Conservation (phyloP, 306 rosid species). For the Comarum palustre region DNA sequence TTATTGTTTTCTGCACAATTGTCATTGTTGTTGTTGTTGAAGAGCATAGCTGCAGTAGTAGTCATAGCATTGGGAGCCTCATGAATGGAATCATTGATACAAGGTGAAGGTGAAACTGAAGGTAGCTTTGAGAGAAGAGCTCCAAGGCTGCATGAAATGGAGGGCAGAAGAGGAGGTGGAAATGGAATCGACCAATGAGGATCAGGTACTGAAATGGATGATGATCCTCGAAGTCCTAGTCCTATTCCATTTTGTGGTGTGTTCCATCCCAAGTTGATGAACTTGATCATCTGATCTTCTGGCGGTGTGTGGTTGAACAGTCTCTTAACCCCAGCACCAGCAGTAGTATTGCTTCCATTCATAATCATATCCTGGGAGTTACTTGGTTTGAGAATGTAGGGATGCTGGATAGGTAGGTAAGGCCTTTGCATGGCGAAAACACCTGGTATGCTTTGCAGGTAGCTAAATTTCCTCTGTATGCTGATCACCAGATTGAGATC, state of each 20-base stretch:
- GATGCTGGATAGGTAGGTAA: conserved; percentile 55
- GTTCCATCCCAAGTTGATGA: conserved; percentile 64
- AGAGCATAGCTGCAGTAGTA: conserved; percentile 7
- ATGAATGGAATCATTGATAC: conserved; percentile 8
- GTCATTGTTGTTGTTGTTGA: conserved; percentile 26
- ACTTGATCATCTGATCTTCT: conserved; percentile 33
- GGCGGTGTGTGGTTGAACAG: conserved; percentile 37
- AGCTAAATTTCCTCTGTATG: conserved; percentile 75
- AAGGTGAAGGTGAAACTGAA: conserved; percentile 20
- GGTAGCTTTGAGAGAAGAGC: conserved; percentile 49
- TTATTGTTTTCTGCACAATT: conserved; percentile 23
- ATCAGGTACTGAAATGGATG: conserved; percentile 8
- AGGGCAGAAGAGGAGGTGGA: conserved; percentile 39
- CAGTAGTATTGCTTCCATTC: neutral
- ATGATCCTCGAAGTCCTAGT: conserved; percentile 25
- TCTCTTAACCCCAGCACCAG: conserved; percentile 37
- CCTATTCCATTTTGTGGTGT: conserved; percentile 36
- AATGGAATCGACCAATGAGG: conserved; percentile 43
- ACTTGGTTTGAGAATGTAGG: conserved; percentile 50
- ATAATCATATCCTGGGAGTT: conserved; percentile 22
- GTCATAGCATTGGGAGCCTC: conserved; percentile 22
- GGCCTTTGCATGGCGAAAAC: conserved; percentile 71
- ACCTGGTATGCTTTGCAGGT: conserved; percentile 78
- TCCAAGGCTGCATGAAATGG: conserved; percentile 53
- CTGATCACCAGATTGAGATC: conserved; percentile 65